Evolutionary conservation across 805 yeast genomes (phyloP).

Genomic region (Metschnikowia koreensis): DNA sequence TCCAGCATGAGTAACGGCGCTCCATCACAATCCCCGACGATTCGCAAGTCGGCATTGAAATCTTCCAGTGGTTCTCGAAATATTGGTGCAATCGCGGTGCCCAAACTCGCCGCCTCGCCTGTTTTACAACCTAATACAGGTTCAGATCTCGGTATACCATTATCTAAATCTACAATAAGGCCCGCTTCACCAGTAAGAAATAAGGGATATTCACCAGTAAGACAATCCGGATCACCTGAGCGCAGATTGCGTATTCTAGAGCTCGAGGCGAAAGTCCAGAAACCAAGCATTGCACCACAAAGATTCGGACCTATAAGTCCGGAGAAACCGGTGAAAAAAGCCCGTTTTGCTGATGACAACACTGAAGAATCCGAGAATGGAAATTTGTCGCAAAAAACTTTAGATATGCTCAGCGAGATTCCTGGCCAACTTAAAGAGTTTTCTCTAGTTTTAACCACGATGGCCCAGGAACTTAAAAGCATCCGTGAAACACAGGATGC

Average conservation of each 20-base stretch:
- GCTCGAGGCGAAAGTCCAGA: conserved; percentile 21
- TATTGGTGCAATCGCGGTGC: not conserved
- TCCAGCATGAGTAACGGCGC: no score
- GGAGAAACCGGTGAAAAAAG: not conserved
- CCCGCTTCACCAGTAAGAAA: conserved; percentile 6
- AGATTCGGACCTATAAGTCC: not conserved
- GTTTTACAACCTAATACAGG: not conserved
- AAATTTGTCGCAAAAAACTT: not conserved
- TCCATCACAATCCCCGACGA: no score
- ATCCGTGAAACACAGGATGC: conserved; percentile 9
- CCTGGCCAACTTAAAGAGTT: conserved; percentile 8
- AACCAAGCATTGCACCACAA: not conserved
- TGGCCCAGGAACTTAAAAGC: conserved; percentile 10
- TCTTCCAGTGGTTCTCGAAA: not conserved
- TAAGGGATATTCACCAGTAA: conserved; percentile 21
- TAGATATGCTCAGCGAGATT: not conserved
- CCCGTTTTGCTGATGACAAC: conserved; percentile 1
- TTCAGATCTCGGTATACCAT: no score
- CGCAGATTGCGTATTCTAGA: conserved; percentile 30
- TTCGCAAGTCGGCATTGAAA: not conserved
- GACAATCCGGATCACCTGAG: conserved; percentile 36
- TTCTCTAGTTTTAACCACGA: conserved; percentile 7
- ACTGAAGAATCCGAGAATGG: no score
- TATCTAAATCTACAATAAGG: not conserved
- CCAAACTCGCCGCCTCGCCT: conserved; percentile 1